Conservation (phyloP, 2,329 filamentous ascomycete genomes). For the Chalara sp. region DNA sequence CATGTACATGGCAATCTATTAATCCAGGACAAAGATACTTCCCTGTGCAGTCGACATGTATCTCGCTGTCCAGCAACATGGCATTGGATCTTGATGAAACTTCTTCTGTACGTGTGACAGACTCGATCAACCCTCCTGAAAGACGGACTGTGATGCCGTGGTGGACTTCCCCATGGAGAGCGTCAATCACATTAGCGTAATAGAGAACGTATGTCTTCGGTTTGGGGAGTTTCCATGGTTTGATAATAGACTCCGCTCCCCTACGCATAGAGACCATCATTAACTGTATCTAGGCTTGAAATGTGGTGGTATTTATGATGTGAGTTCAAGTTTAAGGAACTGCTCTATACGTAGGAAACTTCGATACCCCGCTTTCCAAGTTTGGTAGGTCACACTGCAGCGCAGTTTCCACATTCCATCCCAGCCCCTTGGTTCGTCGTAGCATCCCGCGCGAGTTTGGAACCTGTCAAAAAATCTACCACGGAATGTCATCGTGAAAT, state of each 20-base stretch:
- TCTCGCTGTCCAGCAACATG: slow-evolving; percentile 18
- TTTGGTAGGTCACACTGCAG: too few species aligned
- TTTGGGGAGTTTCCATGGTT: background rate
- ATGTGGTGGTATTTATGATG: too few species aligned
- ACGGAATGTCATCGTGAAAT: too few species aligned
- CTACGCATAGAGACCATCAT: too few species aligned
- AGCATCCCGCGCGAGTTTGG: too few species aligned
- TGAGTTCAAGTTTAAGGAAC: too few species aligned
- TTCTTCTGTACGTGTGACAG: background rate
- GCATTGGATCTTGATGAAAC: background rate
- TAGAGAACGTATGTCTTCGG: background rate
- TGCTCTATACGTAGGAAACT: too few species aligned
- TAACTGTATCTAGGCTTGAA: too few species aligned
- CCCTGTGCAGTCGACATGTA: slow-evolving; percentile 30
- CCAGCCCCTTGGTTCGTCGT: too few species aligned
- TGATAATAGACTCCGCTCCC: background rate
- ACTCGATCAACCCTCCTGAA: background rate
- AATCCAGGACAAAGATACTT: slow-evolving; percentile 43
- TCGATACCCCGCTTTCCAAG: too few species aligned
- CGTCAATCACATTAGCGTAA: background rate
- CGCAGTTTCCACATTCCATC: too few species aligned
- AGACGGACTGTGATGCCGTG: background rate
- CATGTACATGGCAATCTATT: slow-evolving; percentile 45
- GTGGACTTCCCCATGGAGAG: background rate
- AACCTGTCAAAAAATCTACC: too few species aligned